phyloP scores from a whole-genome alignment of 306 rosid species.

The Gynostemma pentaphyllum region DNA sequence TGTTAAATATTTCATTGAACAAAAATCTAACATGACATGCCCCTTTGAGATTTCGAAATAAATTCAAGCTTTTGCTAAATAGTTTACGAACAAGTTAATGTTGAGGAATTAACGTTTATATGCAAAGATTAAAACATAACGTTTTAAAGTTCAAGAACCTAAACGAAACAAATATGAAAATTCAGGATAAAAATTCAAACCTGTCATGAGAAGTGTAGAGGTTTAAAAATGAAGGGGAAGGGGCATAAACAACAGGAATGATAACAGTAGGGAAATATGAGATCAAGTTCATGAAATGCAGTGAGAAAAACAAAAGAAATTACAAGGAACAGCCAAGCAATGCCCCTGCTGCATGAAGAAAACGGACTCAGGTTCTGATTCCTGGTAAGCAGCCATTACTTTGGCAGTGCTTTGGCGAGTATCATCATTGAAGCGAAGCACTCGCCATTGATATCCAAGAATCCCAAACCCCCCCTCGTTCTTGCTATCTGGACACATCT shows the following conservation, averaged over 20 bases:
- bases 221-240: background rate
- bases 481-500: constrained; percentile 28
- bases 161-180: too few species aligned
- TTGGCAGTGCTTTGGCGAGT: constrained; percentile 84
- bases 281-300: background rate
- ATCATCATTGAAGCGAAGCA: constrained; percentile 64
- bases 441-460: constrained; percentile 88
- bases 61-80: too few species aligned
- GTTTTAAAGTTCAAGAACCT: too few species aligned
- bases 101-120: too few species aligned
- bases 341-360: constrained; percentile 75
- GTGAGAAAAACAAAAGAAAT: constrained; percentile 3
- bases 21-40: too few species aligned
- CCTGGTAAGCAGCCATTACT: constrained; percentile 44
- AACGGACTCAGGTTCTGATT: constrained; percentile 40
- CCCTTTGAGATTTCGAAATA: too few species aligned
- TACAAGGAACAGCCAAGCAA: constrained; percentile 94
- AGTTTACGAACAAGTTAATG: too few species aligned
- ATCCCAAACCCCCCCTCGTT: constrained; percentile 33
- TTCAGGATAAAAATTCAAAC: too few species aligned
- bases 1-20: too few species aligned
- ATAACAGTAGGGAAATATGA: background rate
- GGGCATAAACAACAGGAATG: background rate
- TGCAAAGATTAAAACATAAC: too few species aligned
- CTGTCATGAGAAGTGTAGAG: background rate